These are phyloP conservation scores for Aspergillus pseudonomiae DNA, from an alignment of 2,329 filamentous ascomycete species.

Conservation along the genomic window DNA sequence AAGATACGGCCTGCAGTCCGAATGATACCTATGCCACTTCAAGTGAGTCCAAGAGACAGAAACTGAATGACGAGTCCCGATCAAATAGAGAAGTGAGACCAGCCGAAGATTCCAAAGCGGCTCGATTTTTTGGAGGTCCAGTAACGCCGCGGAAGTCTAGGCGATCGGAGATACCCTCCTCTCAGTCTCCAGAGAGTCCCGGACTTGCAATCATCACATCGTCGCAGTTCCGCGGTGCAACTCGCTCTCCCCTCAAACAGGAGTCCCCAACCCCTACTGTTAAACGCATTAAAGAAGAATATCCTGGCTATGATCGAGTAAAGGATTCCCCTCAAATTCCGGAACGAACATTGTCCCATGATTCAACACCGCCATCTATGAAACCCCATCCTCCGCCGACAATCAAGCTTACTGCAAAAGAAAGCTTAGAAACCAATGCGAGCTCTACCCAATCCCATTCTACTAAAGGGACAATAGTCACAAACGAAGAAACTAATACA, in stretches of 20 bases:
- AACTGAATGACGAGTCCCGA: slow-evolving; percentile 17
- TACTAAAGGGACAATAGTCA: neutral
- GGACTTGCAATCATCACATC: slow-evolving; percentile 41
- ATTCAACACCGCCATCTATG: slow-evolving; percentile 1
- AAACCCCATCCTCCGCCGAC: slow-evolving; percentile 1
- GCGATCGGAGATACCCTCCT: slow-evolving; percentile 43
- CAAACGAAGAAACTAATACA: neutral
- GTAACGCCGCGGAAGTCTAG: slow-evolving; percentile 38
- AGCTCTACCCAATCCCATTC: slow-evolving; percentile 8
- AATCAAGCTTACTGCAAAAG: neutral
- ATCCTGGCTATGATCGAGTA: neutral
- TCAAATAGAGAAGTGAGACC: slow-evolving; percentile 6
- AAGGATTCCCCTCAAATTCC: slow-evolving; percentile 12
- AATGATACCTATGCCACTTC: slow-evolving; percentile 4
- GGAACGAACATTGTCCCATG: neutral
- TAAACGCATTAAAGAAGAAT: slow-evolving; percentile 27
- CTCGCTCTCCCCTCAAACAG: slow-evolving; percentile 31
- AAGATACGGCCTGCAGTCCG: neutral
- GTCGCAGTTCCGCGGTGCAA: slow-evolving; percentile 34
- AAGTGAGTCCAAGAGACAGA: slow-evolving; percentile 26
- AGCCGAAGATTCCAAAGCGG: neutral
- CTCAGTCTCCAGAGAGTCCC: slow-evolving; percentile 48
- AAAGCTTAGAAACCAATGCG: slow-evolving; percentile 4
- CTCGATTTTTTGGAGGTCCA: slow-evolving; percentile 14
- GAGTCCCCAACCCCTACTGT: slow-evolving; percentile 1